phyloP scores from a whole-genome alignment of 148 eudicot species.

The Rhododendron henanense region DNA sequence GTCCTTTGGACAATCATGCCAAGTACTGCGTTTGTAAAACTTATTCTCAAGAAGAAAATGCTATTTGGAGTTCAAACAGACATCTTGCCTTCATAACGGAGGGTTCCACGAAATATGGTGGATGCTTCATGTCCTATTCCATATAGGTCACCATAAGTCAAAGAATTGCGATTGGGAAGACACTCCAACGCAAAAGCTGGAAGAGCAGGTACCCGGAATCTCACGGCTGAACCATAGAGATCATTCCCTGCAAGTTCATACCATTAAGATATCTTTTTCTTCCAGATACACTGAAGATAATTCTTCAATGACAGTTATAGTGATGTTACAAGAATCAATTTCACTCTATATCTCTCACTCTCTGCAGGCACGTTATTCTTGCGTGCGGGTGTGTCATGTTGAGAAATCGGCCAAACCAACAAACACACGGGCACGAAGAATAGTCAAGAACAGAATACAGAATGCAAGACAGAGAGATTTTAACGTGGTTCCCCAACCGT shows the following conservation, averaged over 20 bases:
- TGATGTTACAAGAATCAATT: neutral
- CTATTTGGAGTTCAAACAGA: constrained; percentile 4
- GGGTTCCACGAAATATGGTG: constrained; percentile 91
- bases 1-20: neutral
- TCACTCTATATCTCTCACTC: neutral
- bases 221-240: constrained; percentile 80
- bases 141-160: constrained; percentile 80
- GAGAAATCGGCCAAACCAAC: neutral
- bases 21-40: neutral
- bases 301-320: neutral
- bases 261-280: neutral
- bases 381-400: neutral
- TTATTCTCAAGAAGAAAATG: neutral
- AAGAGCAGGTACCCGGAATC: constrained; percentile 66
- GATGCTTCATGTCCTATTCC: constrained; percentile 75
- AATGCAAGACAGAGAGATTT: neutral
- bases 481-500: neutral
- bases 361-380: neutral
- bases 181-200: constrained; percentile 97
- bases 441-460: neutral
- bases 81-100: constrained; percentile 80
- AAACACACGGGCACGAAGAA: neutral
- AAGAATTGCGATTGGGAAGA: constrained; percentile 92
- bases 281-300: neutral
- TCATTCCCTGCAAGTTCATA: constrained; percentile 57